Percentiles rank a stretch among this genome's conserved stretches.
These are phyloP conservation scores for Heracleum sosnowskyi DNA, from an alignment of 129 eudicot genomes.

Conservation along the genomic window DNA sequence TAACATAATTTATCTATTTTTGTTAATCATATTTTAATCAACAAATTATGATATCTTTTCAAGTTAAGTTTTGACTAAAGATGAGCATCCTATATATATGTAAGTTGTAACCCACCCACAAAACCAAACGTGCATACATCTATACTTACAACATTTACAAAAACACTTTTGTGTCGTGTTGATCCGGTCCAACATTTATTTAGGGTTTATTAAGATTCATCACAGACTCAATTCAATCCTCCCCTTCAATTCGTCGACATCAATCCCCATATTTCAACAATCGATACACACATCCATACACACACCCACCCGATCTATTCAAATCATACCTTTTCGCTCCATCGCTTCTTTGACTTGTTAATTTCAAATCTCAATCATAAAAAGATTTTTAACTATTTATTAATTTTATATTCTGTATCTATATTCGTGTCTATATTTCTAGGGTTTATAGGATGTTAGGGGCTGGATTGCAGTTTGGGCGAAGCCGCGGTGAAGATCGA, in stretches of 20 bases:
- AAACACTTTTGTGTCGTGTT: too few species aligned
- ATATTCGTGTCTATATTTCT: background rate
- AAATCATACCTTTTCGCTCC: background rate
- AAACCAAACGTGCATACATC: background rate
- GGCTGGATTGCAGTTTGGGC: constrained; percentile 76
- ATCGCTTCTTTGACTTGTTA: background rate
- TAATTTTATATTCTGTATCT: background rate
- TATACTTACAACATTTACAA: background rate
- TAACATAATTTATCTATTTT: too few species aligned
- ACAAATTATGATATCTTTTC: too few species aligned
- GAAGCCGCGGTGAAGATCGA: constrained; percentile 82
- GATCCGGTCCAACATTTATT: background rate
- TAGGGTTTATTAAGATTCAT: background rate
- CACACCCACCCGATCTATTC: constrained; percentile 7
- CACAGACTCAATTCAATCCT: background rate
- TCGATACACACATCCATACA: background rate
- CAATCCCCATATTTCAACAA: background rate
- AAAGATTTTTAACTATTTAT: background rate
- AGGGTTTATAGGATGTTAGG: constrained; percentile 48
- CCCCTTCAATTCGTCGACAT: too few species aligned
- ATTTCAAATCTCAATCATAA: background rate
- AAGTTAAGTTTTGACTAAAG: background rate
- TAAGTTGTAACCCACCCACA: background rate
- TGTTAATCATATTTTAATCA: too few species aligned
- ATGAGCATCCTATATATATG: background rate